These are phyloP conservation scores for Lepiota brunneoincarnata DNA, from an alignment of 768 basidiomycete species.

Conservation along the genomic window DNA sequence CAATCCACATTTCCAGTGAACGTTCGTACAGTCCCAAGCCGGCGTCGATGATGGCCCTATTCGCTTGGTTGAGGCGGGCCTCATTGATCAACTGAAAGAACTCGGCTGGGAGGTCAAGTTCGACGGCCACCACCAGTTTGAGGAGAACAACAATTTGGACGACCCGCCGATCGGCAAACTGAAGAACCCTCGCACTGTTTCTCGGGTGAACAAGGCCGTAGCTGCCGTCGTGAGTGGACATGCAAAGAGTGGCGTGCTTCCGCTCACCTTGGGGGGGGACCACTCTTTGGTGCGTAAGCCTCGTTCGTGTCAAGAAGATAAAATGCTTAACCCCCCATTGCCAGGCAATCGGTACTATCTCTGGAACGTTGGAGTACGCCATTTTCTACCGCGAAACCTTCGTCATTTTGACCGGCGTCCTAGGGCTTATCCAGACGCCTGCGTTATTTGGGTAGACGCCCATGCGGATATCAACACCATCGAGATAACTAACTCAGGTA, in stretches of 20 bases:
- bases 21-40: constrained; percentile 51
- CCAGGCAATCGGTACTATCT: constrained; percentile 89
- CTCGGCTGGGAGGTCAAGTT: constrained; percentile 91
- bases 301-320: constrained; percentile 3
- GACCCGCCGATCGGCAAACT: constrained; percentile 87
- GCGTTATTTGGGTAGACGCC: constrained; percentile 96
- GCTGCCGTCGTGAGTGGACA: constrained; percentile 75
- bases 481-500: constrained; percentile 75
- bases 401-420: neutral
- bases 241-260: constrained; percentile 74
- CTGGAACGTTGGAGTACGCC: constrained; percentile 75
- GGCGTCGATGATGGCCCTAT: constrained; percentile 91
- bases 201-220: constrained; percentile 76
- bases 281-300: constrained; percentile 75
- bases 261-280: constrained; percentile 93
- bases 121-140: constrained; percentile 88
- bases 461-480: constrained; percentile 96
- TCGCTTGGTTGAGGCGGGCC: constrained; percentile 83
- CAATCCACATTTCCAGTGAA: constrained; percentile 9
- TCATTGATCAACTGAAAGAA: constrained; percentile 68
- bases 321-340: constrained; percentile 9
- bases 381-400: neutral
- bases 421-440: constrained; percentile 74
- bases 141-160: constrained; percentile 56
- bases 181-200: constrained; percentile 89